phyloP scores from a whole-genome alignment of 1,284 basidiomycete species.

The Phylloporus sp. region DNA sequence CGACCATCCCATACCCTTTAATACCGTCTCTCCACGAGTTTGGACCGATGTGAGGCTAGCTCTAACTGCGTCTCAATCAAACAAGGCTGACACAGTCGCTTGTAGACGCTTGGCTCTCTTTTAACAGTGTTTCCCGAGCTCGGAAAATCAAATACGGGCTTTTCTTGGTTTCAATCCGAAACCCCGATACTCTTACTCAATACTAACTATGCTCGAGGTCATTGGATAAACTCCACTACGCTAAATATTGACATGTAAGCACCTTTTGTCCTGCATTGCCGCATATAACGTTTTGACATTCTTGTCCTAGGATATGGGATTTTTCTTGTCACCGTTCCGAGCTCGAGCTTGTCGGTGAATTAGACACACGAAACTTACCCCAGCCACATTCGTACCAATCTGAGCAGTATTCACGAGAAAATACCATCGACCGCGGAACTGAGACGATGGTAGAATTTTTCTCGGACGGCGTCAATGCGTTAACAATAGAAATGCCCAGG shows the following conservation, averaged over 20 bases:
- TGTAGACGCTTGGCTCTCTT: conserved; percentile 28
- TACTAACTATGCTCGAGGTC: conserved; percentile 7
- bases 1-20: background rate
- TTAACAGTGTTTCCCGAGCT: conserved; percentile 29
- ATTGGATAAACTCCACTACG: conserved; percentile 27
- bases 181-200: conserved; percentile 31
- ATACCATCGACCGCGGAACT: background rate
- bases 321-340: conserved; percentile 30
- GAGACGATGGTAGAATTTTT: conserved; percentile 23
- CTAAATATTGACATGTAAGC: conserved; percentile 31
- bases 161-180: conserved; percentile 36
- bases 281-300: background rate
- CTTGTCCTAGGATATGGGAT: conserved; percentile 28
- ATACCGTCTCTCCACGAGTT: conserved; percentile 22
- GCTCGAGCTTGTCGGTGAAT: conserved; percentile 18
- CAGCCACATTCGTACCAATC: background rate
- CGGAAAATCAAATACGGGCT: conserved; percentile 18
- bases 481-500: conserved; percentile 22
- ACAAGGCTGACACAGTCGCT: conserved; percentile 14
- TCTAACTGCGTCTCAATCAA: background rate
- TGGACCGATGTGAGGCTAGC: conserved; percentile 33
- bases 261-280: background rate
- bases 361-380: background rate
- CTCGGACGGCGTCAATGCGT: conserved; percentile 8
- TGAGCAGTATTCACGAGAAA: background rate